These are phyloP conservation scores for Pochonia chlamydosporia DNA, from an alignment of 2,329 filamentous ascomycete genomes.

Conservation along the genomic window DNA sequence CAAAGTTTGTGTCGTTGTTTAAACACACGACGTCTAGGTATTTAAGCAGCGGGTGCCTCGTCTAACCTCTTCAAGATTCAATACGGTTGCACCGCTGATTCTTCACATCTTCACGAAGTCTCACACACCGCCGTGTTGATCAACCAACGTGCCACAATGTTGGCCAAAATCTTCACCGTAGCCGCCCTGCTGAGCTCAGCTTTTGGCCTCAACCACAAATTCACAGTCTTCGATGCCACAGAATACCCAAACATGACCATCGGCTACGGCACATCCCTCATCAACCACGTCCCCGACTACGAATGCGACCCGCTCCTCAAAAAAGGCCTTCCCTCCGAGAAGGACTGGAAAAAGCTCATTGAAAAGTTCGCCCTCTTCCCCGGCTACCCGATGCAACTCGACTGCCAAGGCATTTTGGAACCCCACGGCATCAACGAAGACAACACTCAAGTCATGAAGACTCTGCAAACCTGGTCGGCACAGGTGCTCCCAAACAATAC, in stretches of 20 bases:
- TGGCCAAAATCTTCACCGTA: background rate
- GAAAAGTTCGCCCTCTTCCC: no score
- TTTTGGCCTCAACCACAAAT: background rate
- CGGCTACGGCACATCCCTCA: slow-evolving; percentile 6
- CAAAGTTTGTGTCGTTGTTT: no score
- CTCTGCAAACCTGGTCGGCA: slow-evolving; percentile 8
- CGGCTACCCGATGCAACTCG: slow-evolving; percentile 3
- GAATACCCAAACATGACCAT: slow-evolving; percentile 7
- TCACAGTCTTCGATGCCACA: slow-evolving; percentile 8
- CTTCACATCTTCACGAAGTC: no score
- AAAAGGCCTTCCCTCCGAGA: background rate
- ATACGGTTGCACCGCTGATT: no score
- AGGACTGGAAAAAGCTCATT: slow-evolving; percentile 6
- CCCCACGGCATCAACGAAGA: slow-evolving; percentile 4
- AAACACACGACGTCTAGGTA: no score
- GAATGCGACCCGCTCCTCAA: slow-evolving; percentile 6
- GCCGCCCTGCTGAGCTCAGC: background rate
- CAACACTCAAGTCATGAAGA: slow-evolving; percentile 5
- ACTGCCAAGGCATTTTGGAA: slow-evolving; percentile 9
- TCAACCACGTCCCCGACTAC: slow-evolving; percentile 7
- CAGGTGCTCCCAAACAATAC: slow-evolving; percentile 3
- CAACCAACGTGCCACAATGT: background rate
- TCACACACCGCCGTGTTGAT: no score
- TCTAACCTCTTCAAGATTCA: no score
- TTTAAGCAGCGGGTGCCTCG: no score